Evolutionary conservation across 2,329 filamentous ascomycete species (phyloP), one percentile per base, ranked within the genome.

Genomic region (Botryotinia narcissicola): DNA sequence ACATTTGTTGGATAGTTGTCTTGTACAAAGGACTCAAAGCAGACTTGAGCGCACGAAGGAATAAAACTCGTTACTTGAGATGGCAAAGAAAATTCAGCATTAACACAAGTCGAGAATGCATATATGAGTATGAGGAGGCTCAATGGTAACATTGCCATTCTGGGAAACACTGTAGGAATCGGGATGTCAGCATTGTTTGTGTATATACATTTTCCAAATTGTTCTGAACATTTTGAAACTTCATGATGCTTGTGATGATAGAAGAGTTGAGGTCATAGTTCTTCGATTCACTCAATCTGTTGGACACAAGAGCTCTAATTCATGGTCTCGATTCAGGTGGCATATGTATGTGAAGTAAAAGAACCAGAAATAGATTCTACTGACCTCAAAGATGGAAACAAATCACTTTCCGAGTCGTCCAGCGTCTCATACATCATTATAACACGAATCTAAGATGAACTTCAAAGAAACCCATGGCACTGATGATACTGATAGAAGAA

Each of bases 21-120:
- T n/a, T 81, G 80, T 76, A 93, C 83, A 78, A 93, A 93, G 16
- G 86, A 86, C 75, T 85, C 79, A 77, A 94, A 85, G 80, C 92
- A 94, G 60, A 81, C 77, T 75, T 85, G 82, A 6, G 90, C 90
- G 79, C 91, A 93, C 48, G 71, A 44, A 44, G 80, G 80, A 76
- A 81, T 74, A 66, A 80, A 78, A 73, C 76, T 78, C 69, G 75
- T 79, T 40, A 81, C 64, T 63, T 81, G 77, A 69, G 77, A 54
- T 32, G 78, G 74, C 42, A 81, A 76, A 54, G 75, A 46, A 74
- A 51, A 75, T 59, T 73, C 61, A 32, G 77, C 75, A 72, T 73
- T 75, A 67, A 76, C 76, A 74, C 67, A 73, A 72, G 71, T 74
- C 63, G 74, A 74, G 46, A 74, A 77, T 73, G 74, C 73, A 67